Percentiles rank a stretch among this genome's conserved stretches.
Conservation (phyloP, 805 yeast species). For the Yarrowia phangngaensis region DNA sequence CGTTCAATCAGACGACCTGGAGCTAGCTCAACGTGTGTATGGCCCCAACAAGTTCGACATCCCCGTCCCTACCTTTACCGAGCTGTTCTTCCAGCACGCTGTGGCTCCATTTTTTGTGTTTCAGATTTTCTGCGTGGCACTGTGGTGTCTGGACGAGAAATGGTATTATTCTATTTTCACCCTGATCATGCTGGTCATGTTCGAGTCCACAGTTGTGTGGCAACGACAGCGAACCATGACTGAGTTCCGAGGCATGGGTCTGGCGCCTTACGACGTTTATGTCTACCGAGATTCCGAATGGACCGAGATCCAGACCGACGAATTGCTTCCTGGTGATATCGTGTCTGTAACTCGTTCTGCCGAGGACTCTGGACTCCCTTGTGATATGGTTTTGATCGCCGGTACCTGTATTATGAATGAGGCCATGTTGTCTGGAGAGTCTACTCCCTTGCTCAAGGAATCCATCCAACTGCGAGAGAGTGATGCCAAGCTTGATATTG, state of each 20-base stretch:
- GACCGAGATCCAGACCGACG: conserved; percentile 64
- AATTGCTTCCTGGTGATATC: conserved; percentile 81
- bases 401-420: conserved; percentile 96
- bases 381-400: conserved; percentile 79
- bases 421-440: conserved; percentile 98
- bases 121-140: conserved; percentile 90
- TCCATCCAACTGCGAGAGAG: conserved; percentile 79
- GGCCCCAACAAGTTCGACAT: conserved; percentile 90
- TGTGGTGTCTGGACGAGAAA: conserved; percentile 94
- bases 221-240: conserved; percentile 92
- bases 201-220: conserved; percentile 91
- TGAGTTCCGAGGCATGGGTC: conserved; percentile 96
- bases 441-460: conserved; percentile 93
- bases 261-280: conserved; percentile 79
- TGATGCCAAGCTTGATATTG: conserved; percentile 62
- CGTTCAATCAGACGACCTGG: conserved; percentile 38
- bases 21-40: conserved; percentile 52
- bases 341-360: conserved; percentile 83
- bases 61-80: conserved; percentile 87
- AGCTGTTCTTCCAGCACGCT: conserved; percentile 93
- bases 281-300: conserved; percentile 69
- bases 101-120: conserved; percentile 97
- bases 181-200: conserved; percentile 83
- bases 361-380: conserved; percentile 90
- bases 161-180: conserved; percentile 95